A percentile compares a stretch with the other conserved stretches of the same genome.
Evolutionary conservation across 176 grass and related monocot species (phyloP).

Genomic region (Avena sativa): DNA sequence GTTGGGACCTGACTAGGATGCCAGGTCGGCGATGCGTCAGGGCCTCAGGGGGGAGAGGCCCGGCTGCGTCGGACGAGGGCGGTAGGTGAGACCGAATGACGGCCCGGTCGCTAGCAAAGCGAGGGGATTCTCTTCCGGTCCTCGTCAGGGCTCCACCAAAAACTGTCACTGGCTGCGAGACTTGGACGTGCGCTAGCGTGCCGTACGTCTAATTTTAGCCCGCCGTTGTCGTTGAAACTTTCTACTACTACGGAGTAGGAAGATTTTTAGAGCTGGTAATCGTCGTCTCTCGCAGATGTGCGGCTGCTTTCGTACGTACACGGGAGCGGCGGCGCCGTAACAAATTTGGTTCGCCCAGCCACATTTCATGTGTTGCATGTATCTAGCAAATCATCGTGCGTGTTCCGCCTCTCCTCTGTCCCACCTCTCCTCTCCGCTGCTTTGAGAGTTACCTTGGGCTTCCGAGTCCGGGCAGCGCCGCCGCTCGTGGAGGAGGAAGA

Average conservation of each 20-base stretch:
- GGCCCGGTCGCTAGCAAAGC: background rate
- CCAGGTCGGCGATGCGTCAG: background rate
- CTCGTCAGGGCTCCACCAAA: background rate
- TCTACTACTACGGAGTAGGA: background rate
- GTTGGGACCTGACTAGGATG: background rate
- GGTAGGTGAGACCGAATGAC: background rate
- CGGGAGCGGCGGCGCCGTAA: background rate
- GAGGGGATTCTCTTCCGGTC: background rate
- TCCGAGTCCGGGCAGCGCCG: too few relatives aligned
- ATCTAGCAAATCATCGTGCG: background rate
- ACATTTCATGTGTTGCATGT: background rate
- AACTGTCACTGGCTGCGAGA: background rate
- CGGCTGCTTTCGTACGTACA: background rate
- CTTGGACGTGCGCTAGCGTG: background rate
- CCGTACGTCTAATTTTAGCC: background rate
- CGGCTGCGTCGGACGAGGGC: background rate
- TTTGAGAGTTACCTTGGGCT: too few relatives aligned
- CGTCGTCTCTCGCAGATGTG: background rate
- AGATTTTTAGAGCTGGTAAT: background rate
- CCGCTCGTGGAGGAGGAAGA: too few relatives aligned
- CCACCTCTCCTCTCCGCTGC: too few relatives aligned
- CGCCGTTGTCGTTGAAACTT: background rate
- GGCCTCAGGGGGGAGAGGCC: background rate
- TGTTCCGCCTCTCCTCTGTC: background rate
- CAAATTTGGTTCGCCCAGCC: background rate